Conservation (phyloP, 306 rosid genomes). For the Lathyrus sativus region DNA sequence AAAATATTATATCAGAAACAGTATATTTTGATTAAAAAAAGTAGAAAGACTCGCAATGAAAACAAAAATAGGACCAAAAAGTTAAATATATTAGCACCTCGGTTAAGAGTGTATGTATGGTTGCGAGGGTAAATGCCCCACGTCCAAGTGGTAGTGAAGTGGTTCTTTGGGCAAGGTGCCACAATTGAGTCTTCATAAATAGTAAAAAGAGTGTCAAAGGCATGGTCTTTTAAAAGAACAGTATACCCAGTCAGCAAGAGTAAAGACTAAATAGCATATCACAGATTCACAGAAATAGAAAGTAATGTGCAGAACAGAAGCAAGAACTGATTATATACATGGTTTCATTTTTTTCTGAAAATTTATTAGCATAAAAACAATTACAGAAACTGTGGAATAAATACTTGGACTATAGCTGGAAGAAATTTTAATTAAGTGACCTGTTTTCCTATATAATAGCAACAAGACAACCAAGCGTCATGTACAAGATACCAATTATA, state of each 20-base stretch:
- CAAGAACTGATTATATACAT: slow-evolving; percentile 15
- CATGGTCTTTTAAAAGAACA: background rate
- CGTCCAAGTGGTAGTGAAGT: slow-evolving; percentile 96
- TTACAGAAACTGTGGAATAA: slow-evolving; percentile 9
- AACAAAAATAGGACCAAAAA: slow-evolving; percentile 14
- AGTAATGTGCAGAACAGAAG: slow-evolving; percentile 9
- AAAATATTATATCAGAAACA: slow-evolving; percentile 37
- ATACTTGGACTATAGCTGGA: slow-evolving; percentile 16
- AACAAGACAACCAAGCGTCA: slow-evolving; percentile 11
- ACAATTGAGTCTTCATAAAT: slow-evolving; percentile 74
- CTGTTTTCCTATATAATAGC: background rate
- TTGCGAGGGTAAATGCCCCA: slow-evolving; percentile 96
- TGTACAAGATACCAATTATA: slow-evolving; percentile 17
- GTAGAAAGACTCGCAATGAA: slow-evolving; percentile 8
- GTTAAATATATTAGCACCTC: slow-evolving; percentile 58
- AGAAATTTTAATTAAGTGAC: slow-evolving; percentile 13
- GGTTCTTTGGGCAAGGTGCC: slow-evolving; percentile 98
- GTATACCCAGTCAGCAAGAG: slow-evolving; percentile 20
- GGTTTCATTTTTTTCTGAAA: slow-evolving; percentile 7
- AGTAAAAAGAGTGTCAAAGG: slow-evolving; percentile 35
- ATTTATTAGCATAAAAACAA: slow-evolving; percentile 17
- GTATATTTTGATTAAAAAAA: slow-evolving; percentile 13
- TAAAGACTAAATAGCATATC: slow-evolving; percentile 7
- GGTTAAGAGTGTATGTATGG: slow-evolving; percentile 91
- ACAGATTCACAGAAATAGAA: slow-evolving; percentile 14